phyloP scores from a whole-genome alignment of 176 grass and related monocot species.

The Triticum urartu region DNA sequence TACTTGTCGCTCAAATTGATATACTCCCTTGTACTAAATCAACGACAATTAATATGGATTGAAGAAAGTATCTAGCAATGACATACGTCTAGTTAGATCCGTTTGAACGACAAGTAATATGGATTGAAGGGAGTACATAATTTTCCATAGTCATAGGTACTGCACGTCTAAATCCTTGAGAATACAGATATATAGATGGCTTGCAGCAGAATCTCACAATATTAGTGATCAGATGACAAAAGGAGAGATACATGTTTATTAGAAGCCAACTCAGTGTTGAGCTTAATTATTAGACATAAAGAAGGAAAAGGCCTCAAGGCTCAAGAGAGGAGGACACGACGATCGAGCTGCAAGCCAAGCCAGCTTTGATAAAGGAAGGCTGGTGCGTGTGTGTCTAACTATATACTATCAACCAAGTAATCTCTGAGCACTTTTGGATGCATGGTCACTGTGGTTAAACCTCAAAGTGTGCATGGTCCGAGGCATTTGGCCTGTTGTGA shows the following conservation, averaged over 20 bases:
- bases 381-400: slow-evolving; percentile 36
- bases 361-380: slow-evolving; percentile 32
- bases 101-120: too few species aligned
- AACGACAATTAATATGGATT: too few species aligned
- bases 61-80: too few species aligned
- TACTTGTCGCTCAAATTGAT: too few species aligned
- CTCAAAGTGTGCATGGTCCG: slow-evolving; percentile 42
- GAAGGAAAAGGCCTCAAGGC: background rate
- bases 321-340: slow-evolving; percentile 14
- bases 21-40: too few species aligned
- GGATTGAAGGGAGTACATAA: too few species aligned
- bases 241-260: background rate
- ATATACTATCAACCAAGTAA: slow-evolving; percentile 19
- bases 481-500: slow-evolving; percentile 38
- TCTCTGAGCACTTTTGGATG: slow-evolving; percentile 29
- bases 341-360: background rate
- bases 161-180: background rate
- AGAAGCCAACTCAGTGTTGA: too few species aligned
- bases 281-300: too few species aligned
- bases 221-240: background rate
- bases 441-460: slow-evolving; percentile 33
- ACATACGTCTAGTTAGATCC: too few species aligned
- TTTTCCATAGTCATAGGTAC: background rate
- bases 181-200: background rate
- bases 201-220: background rate